Percentiles rank a stretch among this genome's conserved stretches.
Evolutionary conservation across 1,139 yeast species (phyloP).

Genomic region (Geotrichum bryndzae): DNA sequence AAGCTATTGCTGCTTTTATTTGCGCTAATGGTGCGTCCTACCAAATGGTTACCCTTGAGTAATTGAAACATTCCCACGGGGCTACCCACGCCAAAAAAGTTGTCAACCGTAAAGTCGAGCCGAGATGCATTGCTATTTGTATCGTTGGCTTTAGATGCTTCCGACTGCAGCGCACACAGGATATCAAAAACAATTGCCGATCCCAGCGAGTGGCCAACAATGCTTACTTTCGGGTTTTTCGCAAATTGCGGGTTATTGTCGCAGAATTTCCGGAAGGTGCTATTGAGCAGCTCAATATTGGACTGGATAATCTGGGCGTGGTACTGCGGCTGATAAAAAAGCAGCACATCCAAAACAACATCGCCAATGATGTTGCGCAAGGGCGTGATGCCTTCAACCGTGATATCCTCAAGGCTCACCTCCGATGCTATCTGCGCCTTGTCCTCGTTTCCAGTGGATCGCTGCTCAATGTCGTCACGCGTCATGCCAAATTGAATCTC

Average conservation of each 20-base stretch:
- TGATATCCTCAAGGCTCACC: constrained; percentile 63
- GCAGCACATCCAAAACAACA: constrained; percentile 73
- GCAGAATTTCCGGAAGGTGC: constrained; percentile 51
- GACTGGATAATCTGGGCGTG: constrained; percentile 52
- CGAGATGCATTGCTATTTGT: constrained; percentile 25
- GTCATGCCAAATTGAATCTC: constrained; percentile 26
- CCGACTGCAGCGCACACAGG: constrained; percentile 35
- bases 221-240: constrained; percentile 62
- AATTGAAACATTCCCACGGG: constrained; percentile 82
- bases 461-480: constrained; percentile 12
- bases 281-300: constrained; percentile 58
- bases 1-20: not conserved
- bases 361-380: constrained; percentile 74
- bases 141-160: constrained; percentile 15
- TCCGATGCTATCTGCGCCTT: constrained; percentile 27
- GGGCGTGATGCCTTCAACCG: constrained; percentile 71
- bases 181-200: constrained; percentile 76
- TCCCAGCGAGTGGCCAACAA: constrained; percentile 86
- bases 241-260: constrained; percentile 58
- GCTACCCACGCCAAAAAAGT: constrained; percentile 74
- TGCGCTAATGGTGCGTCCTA: constrained; percentile 34
- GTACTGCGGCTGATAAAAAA: constrained; percentile 70
- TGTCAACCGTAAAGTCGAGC: constrained; percentile 62
- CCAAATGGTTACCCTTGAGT: constrained; percentile 52
- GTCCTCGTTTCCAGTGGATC: constrained; percentile 24